A percentile compares a stretch with the other conserved stretches of the same genome.
These are phyloP conservation scores for Globisporangium spiculum DNA, from an alignment of 352 stramenopile genomes.

Conservation along the genomic window DNA sequence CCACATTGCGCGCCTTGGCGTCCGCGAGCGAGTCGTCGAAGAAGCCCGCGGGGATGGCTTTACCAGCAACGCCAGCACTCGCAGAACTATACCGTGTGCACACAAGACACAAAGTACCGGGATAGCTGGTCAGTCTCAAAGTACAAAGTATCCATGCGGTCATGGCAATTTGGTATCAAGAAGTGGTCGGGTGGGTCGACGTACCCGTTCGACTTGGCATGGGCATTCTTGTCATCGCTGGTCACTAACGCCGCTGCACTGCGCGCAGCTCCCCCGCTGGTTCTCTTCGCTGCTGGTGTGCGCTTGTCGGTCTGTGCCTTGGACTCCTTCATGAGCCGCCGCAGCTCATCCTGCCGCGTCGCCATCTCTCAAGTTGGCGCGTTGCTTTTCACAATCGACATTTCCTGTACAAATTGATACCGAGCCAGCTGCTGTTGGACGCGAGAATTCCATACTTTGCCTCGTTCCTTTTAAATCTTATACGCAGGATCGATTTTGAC, in stretches of 20 bases:
- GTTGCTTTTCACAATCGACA: neutral
- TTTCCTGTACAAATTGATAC: too few species aligned
- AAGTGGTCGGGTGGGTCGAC: neutral
- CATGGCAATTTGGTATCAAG: neutral
- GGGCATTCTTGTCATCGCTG: neutral
- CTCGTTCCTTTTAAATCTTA: too few species aligned
- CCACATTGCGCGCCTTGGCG: constrained; percentile 42
- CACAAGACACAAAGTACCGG: neutral
- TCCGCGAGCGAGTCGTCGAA: constrained; percentile 52
- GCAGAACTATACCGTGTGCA: neutral
- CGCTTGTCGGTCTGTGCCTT: constrained; percentile 16
- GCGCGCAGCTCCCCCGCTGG: neutral
- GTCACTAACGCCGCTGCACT: neutral
- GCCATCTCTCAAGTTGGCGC: constrained; percentile 6
- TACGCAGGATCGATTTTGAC: too few species aligned
- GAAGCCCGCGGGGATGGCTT: constrained; percentile 37
- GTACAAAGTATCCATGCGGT: neutral
- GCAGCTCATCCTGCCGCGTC: constrained; percentile 31
- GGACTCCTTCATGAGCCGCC: constrained; percentile 38
- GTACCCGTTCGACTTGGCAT: neutral
- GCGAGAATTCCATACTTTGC: too few species aligned
- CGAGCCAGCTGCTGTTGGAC: too few species aligned
- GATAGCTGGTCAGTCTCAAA: neutral
- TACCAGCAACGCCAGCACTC: neutral
- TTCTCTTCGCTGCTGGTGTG: neutral